Evolutionary conservation across 2,329 filamentous ascomycete genomes (phyloP), one percentile per base, ranked within the genome.

Genomic region (Exserohilum rostratum): DNA sequence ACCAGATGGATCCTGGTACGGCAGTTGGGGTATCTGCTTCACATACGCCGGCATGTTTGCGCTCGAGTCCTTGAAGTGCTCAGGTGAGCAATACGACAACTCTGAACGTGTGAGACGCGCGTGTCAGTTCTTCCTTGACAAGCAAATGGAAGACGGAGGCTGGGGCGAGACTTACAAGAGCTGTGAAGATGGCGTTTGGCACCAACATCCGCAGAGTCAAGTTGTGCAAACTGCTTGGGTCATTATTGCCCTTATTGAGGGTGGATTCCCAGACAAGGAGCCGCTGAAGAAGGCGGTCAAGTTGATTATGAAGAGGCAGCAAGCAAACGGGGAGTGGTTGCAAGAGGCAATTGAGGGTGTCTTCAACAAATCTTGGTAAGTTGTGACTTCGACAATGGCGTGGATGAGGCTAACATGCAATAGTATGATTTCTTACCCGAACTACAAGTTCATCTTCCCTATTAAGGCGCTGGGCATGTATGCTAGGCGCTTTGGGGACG

Each of bases 21-120:
- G 95, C 40, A 92, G 87, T 71, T 99, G 95, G 95, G 95, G 91
- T 47, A 96, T 99, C 67, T 99, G 95, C 78, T 99, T 96, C 76
- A 97, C 93, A 0, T 99, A 99, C 71, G 95, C 93, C 0, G 90
- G 87, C 60, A 96, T 98, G 92, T 99, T 99, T 77, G 93, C 93
- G 0, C 82, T 98, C 1, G 93, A 98, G 73, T 91, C 90, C 59
- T 81, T 99, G 64, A 84, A 86, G 5, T 89, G 87, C 42, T 86
- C 91, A 4, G 93, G 93, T 5, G 92, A 98, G 77, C 90, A 83
- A 3, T 96, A 95, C 62, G 78, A 79, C 29, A 96, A 87, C 58
- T 93, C 89, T 65, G 79, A 84, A 5, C 80, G 87, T 45, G 85
- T 92, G 1, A 85, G 83, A 55, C 85, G 86, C 38, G 95, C 88